A percentile compares a stretch with the other conserved stretches of the same genome.
phyloP scores from a whole-genome alignment of 106 monocot species.

The Dactylorhiza incarnata region DNA sequence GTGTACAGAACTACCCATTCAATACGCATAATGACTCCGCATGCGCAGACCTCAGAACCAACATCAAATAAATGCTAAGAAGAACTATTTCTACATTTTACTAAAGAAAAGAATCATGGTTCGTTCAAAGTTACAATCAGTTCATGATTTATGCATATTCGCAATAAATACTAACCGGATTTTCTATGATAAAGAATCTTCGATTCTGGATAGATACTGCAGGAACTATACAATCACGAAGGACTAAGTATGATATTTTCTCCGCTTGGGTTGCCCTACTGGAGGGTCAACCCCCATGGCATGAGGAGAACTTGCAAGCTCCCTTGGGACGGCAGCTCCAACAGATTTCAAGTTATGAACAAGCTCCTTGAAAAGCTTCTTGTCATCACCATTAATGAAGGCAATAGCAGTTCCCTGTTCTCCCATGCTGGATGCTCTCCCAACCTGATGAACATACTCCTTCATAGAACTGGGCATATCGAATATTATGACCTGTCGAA shows the following conservation, averaged over 20 bases:
- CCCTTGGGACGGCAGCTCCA: constrained; percentile 57
- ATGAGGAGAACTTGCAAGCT: constrained; percentile 51
- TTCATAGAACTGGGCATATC: constrained; percentile 82
- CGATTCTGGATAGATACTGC: not conserved
- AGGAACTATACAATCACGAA: not conserved
- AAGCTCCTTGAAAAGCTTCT: constrained; percentile 61
- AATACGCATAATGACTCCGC: too few species aligned
- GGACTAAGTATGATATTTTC: constrained; percentile 33
- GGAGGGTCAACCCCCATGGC: constrained; percentile 9
- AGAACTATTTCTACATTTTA: not conserved
- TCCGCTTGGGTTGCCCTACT: constrained; percentile 30
- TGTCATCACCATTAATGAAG: constrained; percentile 79
- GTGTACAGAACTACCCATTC: too few species aligned
- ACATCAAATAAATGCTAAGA: too few species aligned
- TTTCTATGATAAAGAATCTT: not conserved
- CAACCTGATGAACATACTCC: constrained; percentile 82
- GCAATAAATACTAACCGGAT: not conserved
- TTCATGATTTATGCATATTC: not conserved
- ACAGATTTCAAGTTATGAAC: constrained; percentile 49
- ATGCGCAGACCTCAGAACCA: too few species aligned
- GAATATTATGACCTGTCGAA: constrained; percentile 74
- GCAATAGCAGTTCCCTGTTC: constrained; percentile 54
- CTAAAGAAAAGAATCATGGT: not conserved
- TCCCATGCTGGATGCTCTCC: constrained; percentile 85
- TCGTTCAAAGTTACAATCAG: not conserved